A percentile compares a stretch with the other conserved stretches of the same genome.
Evolutionary conservation across 306 rosid genomes (phyloP).

Genomic region (Pterocarpus santalinus): DNA sequence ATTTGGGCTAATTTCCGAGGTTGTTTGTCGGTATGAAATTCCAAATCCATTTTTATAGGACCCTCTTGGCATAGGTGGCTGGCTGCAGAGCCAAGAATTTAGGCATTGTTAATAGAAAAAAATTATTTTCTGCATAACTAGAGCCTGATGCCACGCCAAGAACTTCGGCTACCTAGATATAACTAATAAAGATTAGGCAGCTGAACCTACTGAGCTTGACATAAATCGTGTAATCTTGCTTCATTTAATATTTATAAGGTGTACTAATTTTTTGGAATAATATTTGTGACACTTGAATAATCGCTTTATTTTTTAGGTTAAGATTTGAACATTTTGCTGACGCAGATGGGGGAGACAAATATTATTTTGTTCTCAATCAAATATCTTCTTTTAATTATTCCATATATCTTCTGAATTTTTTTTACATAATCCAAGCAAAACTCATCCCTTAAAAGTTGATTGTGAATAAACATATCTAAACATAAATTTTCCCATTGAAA

Average conservation of each 20-base stretch:
- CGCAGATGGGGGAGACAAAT: background rate
- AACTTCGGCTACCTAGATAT: slow-evolving; percentile 43
- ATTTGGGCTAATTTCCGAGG: slow-evolving; percentile 10
- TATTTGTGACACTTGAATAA: background rate
- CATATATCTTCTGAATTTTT: background rate
- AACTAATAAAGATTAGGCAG: slow-evolving; percentile 38
- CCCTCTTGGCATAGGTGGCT: slow-evolving; percentile 2
- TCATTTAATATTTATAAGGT: background rate
- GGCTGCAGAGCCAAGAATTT: slow-evolving; percentile 2
- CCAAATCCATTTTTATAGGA: slow-evolving; percentile 52
- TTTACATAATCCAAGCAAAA: background rate
- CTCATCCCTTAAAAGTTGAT: background rate
- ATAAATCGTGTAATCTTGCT: slow-evolving; percentile 14
- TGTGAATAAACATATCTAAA: background rate
- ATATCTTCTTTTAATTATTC: background rate
- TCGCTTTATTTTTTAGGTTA: background rate
- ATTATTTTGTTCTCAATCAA: background rate
- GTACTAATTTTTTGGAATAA: background rate
- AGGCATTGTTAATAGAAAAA: background rate
- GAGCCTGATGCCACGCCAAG: slow-evolving; percentile 52
- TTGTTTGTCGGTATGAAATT: slow-evolving; percentile 28
- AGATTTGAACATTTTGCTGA: background rate
- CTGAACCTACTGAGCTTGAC: slow-evolving; percentile 46
- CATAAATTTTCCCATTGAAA: too few relatives aligned
- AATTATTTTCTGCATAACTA: slow-evolving; percentile 23